Base-by-base conservation (phyloP, 1,284 basidiomycete genomes). In the Butyriboletus regius region DNA sequence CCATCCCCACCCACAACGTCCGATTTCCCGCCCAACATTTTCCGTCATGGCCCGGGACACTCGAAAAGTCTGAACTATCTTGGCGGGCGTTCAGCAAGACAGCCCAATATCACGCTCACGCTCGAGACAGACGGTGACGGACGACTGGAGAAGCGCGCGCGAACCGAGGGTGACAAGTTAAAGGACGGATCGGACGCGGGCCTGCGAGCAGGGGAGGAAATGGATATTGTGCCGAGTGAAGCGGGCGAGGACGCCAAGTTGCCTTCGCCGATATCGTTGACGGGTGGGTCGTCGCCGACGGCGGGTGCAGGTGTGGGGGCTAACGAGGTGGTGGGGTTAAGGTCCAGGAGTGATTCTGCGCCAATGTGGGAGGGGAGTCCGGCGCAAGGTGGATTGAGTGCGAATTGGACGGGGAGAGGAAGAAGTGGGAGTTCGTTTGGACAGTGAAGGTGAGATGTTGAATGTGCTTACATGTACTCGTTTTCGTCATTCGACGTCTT, bases 1-100 rank as follows among this genome's bases (percentile, higher is more conserved):
- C 73, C 72, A 24, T 78, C 80, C 7, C 84, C 80, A 40, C 84
- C 84, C 2, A 85, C 85, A 1, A 71, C 75, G 2, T 63, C 77
- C 29, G 82, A 86, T 49, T 80, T 83, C 63, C 73, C 77, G n/a
- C 43, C 58, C 10, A 15, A 32, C 13, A 48, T 50, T 28, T 52
- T 61, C 13, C 43, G 22, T 4, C 51, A 47, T 33, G 46, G 34
- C 24, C 28, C 48, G 49, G 52, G 41, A 3, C 60, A 54, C 31
- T 38, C 38, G 4, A 47, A 55, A 20, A 55, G 47, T 32, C 8
- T 38, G 22, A 50, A 36, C 31, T 56, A 50, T 33, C 48, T 58
- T 14, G 51, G 50, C 1, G 46, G 48, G 12, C 48, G 54, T 20
- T 33, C 43, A 18, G 14, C 18, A 29, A 51, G 51, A 31, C 63